Conservation (phyloP, 1,139 yeast species). For the Kazachstania sp. region DNA sequence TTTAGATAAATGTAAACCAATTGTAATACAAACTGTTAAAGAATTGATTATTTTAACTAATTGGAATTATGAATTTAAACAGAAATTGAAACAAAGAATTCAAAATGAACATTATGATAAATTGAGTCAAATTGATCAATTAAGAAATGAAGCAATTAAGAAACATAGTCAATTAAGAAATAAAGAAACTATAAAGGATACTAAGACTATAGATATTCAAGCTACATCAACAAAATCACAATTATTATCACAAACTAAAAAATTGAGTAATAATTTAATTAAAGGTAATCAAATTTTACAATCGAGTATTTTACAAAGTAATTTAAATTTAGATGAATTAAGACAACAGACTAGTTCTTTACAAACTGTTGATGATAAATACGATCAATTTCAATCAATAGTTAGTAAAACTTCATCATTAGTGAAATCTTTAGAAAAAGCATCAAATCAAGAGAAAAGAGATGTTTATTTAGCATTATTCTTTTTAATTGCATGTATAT, state of each 20-base stretch:
- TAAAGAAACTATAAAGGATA: not conserved
- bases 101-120: constrained; percentile 5
- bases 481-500: constrained; percentile 41
- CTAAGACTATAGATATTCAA: not conserved
- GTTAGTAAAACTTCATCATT: constrained; percentile 44
- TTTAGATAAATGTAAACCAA: not conserved
- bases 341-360: constrained; percentile 49
- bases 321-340: constrained; percentile 49
- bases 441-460: constrained; percentile 46
- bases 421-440: constrained; percentile 41
- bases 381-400: constrained; percentile 39
- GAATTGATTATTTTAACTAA: constrained; percentile 11
- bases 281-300: constrained; percentile 39
- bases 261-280: constrained; percentile 31
- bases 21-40: constrained; percentile 3
- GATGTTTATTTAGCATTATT: constrained; percentile 45
- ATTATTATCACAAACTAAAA: constrained; percentile 30
- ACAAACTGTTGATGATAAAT: constrained; percentile 38
- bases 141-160: constrained; percentile 15
- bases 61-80: constrained; percentile 18
- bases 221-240: constrained; percentile 25
- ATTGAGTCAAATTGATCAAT: constrained; percentile 10
- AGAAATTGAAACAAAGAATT: constrained; percentile 3
- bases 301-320: constrained; percentile 49
- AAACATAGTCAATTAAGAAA: not conserved